Evolutionary conservation across 2,329 filamentous ascomycete species (phyloP).

Genomic region (Pochonia chlamydosporia): DNA sequence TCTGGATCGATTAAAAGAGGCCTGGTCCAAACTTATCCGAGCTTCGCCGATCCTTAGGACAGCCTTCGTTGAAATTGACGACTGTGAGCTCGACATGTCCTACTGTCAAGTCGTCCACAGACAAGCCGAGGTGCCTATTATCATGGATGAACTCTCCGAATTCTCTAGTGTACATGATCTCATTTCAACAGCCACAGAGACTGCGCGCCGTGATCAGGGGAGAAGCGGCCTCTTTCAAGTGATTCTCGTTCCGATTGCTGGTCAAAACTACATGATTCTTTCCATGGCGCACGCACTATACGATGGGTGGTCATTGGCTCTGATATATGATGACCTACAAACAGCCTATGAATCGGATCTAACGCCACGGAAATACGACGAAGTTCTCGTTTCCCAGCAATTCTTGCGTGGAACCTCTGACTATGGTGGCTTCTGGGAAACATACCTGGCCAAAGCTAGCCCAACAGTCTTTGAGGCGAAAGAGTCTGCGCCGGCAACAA

Average conservation of each 20-base stretch:
- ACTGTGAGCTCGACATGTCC: constrained; percentile 45
- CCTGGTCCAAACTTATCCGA: constrained; percentile 57
- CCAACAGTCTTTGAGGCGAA: constrained; percentile 26
- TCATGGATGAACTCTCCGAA: constrained; percentile 16
- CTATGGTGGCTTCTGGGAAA: constrained; percentile 60
- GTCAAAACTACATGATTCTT: constrained; percentile 45
- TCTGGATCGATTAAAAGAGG: constrained; percentile 45
- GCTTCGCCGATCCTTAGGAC: constrained; percentile 70
- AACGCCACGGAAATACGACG: constrained; percentile 31
- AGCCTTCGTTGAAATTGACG: constrained; percentile 60
- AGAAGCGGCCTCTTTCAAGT: constrained; percentile 42
- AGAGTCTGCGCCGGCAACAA: background rate
- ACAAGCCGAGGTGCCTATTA: constrained; percentile 14
- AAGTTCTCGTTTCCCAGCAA: constrained; percentile 12
- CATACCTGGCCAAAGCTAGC: constrained; percentile 50
- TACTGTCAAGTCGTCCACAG: constrained; percentile 44
- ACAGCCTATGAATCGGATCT: constrained; percentile 52
- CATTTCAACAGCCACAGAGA: constrained; percentile 28
- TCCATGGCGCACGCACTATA: constrained; percentile 85
- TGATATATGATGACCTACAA: constrained; percentile 67
- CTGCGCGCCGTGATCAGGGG: constrained; percentile 32
- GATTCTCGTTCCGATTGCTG: constrained; percentile 28
- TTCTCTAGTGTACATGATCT: constrained; percentile 28
- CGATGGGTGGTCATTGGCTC: constrained; percentile 75
- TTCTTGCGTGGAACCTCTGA: constrained; percentile 9